Conservation (phyloP, 1,284 basidiomycete genomes). For the Leccinum ponderosum region DNA sequence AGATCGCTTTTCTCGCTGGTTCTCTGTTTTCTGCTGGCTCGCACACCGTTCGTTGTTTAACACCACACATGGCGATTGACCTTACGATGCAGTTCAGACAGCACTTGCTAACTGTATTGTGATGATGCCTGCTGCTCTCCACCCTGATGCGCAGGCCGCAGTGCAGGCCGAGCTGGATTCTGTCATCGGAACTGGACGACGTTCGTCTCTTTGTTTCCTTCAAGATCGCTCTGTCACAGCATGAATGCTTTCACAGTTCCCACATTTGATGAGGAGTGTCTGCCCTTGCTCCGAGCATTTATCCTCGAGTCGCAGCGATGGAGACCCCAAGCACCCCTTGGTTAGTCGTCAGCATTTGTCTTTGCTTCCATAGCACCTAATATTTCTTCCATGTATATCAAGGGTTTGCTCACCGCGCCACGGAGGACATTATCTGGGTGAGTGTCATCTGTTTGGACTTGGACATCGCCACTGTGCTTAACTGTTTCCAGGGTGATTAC, state of each 20-base stretch:
- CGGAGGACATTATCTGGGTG: conserved; percentile 14
- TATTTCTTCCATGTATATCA: not conserved
- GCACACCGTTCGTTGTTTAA: conserved; percentile 6
- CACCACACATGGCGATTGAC: not conserved
- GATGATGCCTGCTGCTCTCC: conserved; percentile 3
- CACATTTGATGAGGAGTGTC: conserved; percentile 3
- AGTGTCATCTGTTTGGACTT: not conserved
- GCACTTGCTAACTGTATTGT: not conserved
- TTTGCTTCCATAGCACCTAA: not conserved
- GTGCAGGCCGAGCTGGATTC: conserved; percentile 15
- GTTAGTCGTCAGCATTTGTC: not conserved
- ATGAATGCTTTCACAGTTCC: conserved; percentile 1
- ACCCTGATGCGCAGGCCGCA: conserved; percentile 7
- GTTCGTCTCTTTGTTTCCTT: not conserved
- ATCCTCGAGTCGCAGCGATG: conserved; percentile 16
- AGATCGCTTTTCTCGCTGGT: conserved; percentile 15
- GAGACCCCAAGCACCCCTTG: conserved; percentile 3
- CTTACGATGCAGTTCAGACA: not conserved
- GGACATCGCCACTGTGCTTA: not conserved
- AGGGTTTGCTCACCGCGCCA: conserved; percentile 10
- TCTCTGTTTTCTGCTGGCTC: conserved; percentile 1
- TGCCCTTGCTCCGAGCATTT: conserved; percentile 11
- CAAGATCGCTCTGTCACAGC: not conserved
- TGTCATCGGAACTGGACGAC: not conserved
- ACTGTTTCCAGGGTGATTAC: conserved; percentile 7